Base-by-base conservation (phyloP, 2,329 filamentous ascomycete species). In the Cercospora sojina region DNA sequence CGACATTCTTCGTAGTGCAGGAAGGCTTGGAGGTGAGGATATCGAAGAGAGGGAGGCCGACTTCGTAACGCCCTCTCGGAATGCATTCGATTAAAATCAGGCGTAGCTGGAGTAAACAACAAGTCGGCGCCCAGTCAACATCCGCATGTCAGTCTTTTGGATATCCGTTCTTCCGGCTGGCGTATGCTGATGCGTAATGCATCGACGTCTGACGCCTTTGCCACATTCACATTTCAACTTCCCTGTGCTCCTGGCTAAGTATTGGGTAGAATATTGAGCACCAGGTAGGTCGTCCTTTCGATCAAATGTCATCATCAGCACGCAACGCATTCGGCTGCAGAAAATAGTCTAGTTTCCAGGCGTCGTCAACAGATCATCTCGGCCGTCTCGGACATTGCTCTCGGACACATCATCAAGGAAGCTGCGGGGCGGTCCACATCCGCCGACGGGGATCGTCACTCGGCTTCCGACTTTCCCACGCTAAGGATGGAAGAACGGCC, bases 1-100 rank as follows among this genome's bases (percentile, higher is more conserved):
- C 85, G 20, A 86, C 84, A 3, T 87, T 87, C 75, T 87, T 88
- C 71, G 85, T 87, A 9, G 84, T 87, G 9, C 86, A 87, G 74
- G 79, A 83, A 59, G 85, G 86, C 0, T 72, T 87, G 67, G 80
- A 86, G 57, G 84, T 87, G 23, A 67, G 66, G 9, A 57, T 85
- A 79, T 71, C 78, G 84, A 64, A 79, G 77, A 76, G 51, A 51
- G 23, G 5, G 5, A 51, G n/a, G 7, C 7, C 23, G 47, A 16
- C 23, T 27, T 51, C 47, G 47, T 51, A 51, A 27, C 16, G n/a
- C 7, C n/a, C n/a, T 29, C 8, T 13, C 23, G 20, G 1, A 51
- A n/a, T 51, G 5, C 47, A 38, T 38, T 16, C 12, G 20, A 13
- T 51, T 5, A 20, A 49, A 13, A 13, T 13, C 18, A 12, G 12